Conservation (phyloP, 2,329 filamentous ascomycete species). For the Ascochyta clinopodiicola region DNA sequence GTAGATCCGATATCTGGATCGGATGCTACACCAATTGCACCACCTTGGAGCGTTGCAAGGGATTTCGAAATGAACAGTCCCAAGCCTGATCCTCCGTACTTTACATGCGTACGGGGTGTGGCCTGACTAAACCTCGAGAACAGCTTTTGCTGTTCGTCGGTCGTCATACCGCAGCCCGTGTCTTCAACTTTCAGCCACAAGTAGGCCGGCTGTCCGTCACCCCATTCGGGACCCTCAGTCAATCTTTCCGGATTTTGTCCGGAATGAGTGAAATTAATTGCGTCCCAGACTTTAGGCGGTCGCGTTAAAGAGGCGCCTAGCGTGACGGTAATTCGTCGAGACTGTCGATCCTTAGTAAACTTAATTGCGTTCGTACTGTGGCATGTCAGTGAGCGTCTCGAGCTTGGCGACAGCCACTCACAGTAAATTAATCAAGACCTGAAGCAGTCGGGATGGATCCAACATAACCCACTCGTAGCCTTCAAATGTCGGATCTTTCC, state of each 20-base stretch:
- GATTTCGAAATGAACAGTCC: conserved; percentile 53
- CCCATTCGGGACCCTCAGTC: conserved; percentile 35
- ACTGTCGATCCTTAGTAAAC: conserved; percentile 45
- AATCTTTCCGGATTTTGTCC: conserved; percentile 9
- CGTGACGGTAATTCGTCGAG: conserved; percentile 46
- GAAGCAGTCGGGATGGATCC: conserved; percentile 36
- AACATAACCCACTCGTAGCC: conserved; percentile 45
- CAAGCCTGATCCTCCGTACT: conserved; percentile 52
- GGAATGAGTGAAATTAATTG: conserved; percentile 25
- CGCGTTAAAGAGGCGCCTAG: conserved; percentile 41
- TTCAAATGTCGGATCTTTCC: conserved; percentile 48
- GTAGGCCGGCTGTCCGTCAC: conserved; percentile 43
- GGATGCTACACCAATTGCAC: conserved; percentile 52
- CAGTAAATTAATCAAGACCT: conserved; percentile 39
- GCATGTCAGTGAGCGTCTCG: conserved; percentile 31
- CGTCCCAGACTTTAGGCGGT: conserved; percentile 23
- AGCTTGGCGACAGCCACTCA: conserved; percentile 33
- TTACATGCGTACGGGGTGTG: conserved; percentile 40
- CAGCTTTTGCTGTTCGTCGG: conserved; percentile 45
- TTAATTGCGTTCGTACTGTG: conserved; percentile 41
- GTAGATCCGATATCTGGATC: conserved; percentile 43
- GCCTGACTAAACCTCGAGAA: conserved; percentile 42
- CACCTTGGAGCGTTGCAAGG: conserved; percentile 43
- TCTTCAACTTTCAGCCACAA: conserved; percentile 47
- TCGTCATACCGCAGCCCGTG: conserved; percentile 49